phyloP scores from a whole-genome alignment of 768 basidiomycete species.

The Mycena galopus region DNA sequence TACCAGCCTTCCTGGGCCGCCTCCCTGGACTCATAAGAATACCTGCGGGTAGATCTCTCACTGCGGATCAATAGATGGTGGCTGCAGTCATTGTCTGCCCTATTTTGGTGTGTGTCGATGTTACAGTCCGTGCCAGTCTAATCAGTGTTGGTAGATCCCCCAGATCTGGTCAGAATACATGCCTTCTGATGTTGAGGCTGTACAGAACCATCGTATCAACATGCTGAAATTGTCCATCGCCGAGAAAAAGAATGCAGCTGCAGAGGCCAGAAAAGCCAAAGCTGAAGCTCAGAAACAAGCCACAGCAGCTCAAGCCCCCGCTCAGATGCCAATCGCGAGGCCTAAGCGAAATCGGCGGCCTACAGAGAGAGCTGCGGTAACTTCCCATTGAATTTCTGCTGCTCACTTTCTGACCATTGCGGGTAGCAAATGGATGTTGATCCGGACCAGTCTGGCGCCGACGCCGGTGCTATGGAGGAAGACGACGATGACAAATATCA shows the following conservation, averaged over 20 bases:
- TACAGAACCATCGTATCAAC: not conserved
- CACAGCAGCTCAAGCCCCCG: not conserved
- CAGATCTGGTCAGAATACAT: slow-evolving; percentile 42
- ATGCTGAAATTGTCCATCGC: not conserved
- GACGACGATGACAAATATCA: not conserved
- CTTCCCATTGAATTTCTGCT: too few relatives aligned
- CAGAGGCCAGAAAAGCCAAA: not conserved
- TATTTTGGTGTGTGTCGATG: slow-evolving; percentile 40
- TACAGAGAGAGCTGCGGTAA: too few relatives aligned
- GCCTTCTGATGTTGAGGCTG: not conserved
- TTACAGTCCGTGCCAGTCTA: not conserved
- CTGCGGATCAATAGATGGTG: slow-evolving; percentile 51
- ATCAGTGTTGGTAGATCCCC: slow-evolving; percentile 34
- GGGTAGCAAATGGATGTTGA: too few relatives aligned
- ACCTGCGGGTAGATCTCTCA: slow-evolving; percentile 50
- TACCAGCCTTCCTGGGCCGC: slow-evolving; percentile 17
- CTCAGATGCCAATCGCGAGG: too few relatives aligned
- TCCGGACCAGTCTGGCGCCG: too few relatives aligned
- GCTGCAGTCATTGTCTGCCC: slow-evolving; percentile 45
- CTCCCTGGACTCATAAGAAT: slow-evolving; percentile 44
- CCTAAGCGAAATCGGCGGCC: not conserved
- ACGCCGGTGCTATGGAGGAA: too few relatives aligned
- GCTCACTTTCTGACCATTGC: too few relatives aligned
- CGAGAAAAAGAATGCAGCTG: not conserved
- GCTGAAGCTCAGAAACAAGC: not conserved